phyloP scores from a whole-genome alignment of 2,329 filamentous ascomycete species.

The Fusarium torreyae region DNA sequence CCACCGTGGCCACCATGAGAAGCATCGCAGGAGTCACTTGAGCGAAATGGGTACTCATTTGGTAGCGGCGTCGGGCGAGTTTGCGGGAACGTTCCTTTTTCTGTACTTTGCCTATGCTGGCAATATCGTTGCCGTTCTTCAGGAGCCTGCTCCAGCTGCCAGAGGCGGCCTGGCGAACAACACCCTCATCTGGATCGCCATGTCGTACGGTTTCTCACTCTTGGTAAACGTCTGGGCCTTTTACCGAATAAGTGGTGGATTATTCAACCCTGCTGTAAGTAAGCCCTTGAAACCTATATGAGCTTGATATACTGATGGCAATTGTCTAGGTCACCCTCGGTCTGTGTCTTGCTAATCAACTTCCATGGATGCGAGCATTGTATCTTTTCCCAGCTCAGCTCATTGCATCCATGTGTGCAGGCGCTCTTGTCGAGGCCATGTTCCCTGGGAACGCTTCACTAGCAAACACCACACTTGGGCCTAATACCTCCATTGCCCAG shows the following conservation, averaged over 20 bases:
- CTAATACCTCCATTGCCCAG: conserved; percentile 63
- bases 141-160: conserved; percentile 23
- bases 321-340: conserved; percentile 41
- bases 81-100: conserved; percentile 45
- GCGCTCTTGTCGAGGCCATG: conserved; percentile 68
- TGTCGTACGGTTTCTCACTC: conserved; percentile 54
- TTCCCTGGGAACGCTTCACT: conserved; percentile 68
- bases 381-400: conserved; percentile 69
- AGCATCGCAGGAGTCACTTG: conserved; percentile 22
- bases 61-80: conserved; percentile 43
- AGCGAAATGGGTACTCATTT: conserved; percentile 38
- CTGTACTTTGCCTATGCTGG: conserved; percentile 48
- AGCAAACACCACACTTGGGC: conserved; percentile 64
- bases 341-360: conserved; percentile 37
- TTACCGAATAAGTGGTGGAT: conserved; percentile 64
- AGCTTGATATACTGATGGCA: background rate
- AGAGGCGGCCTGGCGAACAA: conserved; percentile 30
- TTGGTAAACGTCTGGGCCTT: conserved; percentile 69
- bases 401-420: conserved; percentile 68
- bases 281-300: rapidly evolving
- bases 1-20: background rate
- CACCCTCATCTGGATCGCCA: conserved; percentile 38
- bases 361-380: conserved; percentile 36
- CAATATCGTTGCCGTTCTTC: conserved; percentile 39
- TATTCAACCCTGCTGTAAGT: conserved; percentile 58